A percentile compares a stretch with the other conserved stretches of the same genome.
These are phyloP conservation scores for Platanthera zijinensis DNA, from an alignment of 106 monocot genomes.

Conservation along the genomic window DNA sequence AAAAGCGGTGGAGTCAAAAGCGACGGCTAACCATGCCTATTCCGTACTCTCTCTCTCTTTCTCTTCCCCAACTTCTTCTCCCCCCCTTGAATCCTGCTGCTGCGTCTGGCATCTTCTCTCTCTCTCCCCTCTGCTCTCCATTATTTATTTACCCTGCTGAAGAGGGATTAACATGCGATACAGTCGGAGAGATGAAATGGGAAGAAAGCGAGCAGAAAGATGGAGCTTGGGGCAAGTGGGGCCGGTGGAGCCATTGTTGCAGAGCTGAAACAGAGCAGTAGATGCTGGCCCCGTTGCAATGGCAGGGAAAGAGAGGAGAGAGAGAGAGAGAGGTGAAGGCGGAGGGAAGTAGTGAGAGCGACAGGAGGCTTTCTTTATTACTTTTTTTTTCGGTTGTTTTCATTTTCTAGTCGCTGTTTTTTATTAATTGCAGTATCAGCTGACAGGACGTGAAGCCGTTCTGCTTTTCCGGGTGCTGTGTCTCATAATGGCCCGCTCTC, in stretches of 20 bases:
- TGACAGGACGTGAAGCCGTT: constrained; percentile 22
- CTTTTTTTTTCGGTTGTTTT: constrained; percentile 3
- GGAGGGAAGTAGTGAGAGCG: neutral
- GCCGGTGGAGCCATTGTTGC: constrained; percentile 4
- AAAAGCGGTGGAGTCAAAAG: constrained; percentile 30
- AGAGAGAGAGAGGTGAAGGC: neutral
- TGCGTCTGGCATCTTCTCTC: neutral
- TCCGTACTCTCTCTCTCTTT: constrained; percentile 14
- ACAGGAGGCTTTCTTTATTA: constrained; percentile 4
- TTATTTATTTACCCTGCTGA: constrained; percentile 3
- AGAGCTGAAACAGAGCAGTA: constrained; percentile 9
- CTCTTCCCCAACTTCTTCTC: neutral
- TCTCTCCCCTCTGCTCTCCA: constrained; percentile 5
- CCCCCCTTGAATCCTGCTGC: constrained; percentile 23
- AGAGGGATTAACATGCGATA: neutral
- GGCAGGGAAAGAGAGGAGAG: neutral
- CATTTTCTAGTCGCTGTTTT: constrained; percentile 5
- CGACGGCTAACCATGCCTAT: constrained; percentile 18
- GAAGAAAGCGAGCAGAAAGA: neutral
- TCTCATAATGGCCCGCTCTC: constrained; percentile 6
- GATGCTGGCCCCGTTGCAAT: constrained; percentile 5
- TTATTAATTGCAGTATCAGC: constrained; percentile 15
- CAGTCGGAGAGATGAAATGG: constrained; percentile 2
- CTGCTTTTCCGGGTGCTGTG: constrained; percentile 24
- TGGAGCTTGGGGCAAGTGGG: neutral